Evolutionary conservation across 1,284 basidiomycete species (phyloP).

Genomic region (Pyrrhoderma noxium): DNA sequence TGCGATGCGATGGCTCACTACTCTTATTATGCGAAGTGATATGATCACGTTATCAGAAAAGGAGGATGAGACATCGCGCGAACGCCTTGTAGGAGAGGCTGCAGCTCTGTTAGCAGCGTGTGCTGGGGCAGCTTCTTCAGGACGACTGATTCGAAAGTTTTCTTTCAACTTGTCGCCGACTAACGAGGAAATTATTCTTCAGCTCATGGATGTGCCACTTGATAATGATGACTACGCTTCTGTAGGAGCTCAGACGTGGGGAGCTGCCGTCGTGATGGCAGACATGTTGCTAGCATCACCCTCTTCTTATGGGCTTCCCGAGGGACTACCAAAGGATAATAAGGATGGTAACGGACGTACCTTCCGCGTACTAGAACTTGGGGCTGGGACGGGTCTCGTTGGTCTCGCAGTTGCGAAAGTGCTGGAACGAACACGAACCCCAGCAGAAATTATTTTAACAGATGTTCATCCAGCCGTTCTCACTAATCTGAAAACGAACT

Average conservation of each 20-base stretch:
- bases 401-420: conserved; percentile 57
- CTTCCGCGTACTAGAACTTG: conserved; percentile 71
- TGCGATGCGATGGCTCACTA: conserved; percentile 63
- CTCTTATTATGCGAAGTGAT: conserved; percentile 37
- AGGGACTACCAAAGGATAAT: background rate
- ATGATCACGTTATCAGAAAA: conserved; percentile 7
- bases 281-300: conserved; percentile 67
- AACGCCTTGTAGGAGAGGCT: conserved; percentile 43
- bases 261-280: conserved; percentile 75
- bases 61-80: conserved; percentile 23
- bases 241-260: conserved; percentile 91
- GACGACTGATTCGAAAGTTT: conserved; percentile 36
- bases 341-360: conserved; percentile 1
- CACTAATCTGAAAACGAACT: conserved; percentile 64
- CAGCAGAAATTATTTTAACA: conserved; percentile 57
- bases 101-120: conserved; percentile 38
- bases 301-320: conserved; percentile 39
- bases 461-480: conserved; percentile 77
- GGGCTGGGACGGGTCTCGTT: conserved; percentile 85
- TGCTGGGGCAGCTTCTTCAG: conserved; percentile 34
- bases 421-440: conserved; percentile 26
- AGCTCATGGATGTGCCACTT: conserved; percentile 67
- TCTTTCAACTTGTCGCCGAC: conserved; percentile 27
- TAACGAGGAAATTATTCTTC: conserved; percentile 31
- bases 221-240: conserved; percentile 67